Conservation (phyloP, 768 basidiomycete species). For the Stropharia rugosoannulata region DNA sequence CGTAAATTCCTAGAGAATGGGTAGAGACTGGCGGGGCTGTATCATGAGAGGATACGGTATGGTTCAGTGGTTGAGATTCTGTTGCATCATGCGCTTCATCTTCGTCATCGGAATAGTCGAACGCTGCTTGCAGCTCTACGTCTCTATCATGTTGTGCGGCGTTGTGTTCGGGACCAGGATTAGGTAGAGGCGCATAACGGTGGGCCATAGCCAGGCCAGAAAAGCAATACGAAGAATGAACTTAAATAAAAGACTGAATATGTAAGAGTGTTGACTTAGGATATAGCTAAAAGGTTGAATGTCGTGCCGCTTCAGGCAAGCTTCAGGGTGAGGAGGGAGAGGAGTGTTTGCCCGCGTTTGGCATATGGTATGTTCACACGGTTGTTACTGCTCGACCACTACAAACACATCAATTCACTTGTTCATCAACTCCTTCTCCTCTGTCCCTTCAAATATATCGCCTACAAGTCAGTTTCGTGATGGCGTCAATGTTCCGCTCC, state of each 20-base stretch:
- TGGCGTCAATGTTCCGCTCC: too few species aligned
- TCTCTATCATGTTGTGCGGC: constrained; percentile 42
- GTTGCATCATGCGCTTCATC: constrained; percentile 52
- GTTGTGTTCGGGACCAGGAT: constrained; percentile 45
- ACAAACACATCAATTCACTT: too few species aligned
- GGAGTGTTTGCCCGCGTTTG: constrained; percentile 12
- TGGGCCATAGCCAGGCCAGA: constrained; percentile 37
- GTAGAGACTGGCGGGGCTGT: constrained; percentile 16
- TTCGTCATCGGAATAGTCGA: constrained; percentile 77
- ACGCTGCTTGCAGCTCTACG: constrained; percentile 81
- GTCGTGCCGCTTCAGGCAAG: background rate
- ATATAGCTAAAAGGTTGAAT: constrained; percentile 11
- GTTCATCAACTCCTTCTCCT: too few species aligned
- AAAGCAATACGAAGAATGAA: constrained; percentile 2
- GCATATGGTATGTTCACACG: background rate
- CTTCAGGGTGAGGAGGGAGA: background rate
- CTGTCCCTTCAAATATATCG: too few species aligned
- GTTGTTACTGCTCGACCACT: background rate
- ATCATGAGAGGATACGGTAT: constrained; percentile 31
- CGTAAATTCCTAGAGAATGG: constrained; percentile 52
- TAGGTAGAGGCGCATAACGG: constrained; percentile 71
- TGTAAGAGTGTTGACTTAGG: constrained; percentile 9
- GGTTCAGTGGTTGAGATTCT: constrained; percentile 55
- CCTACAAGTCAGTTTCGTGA: too few species aligned
- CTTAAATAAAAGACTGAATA: constrained; percentile 9